phyloP scores from a whole-genome alignment of 2,329 filamentous ascomycete species.

The Exophiala lecanii-corni region DNA sequence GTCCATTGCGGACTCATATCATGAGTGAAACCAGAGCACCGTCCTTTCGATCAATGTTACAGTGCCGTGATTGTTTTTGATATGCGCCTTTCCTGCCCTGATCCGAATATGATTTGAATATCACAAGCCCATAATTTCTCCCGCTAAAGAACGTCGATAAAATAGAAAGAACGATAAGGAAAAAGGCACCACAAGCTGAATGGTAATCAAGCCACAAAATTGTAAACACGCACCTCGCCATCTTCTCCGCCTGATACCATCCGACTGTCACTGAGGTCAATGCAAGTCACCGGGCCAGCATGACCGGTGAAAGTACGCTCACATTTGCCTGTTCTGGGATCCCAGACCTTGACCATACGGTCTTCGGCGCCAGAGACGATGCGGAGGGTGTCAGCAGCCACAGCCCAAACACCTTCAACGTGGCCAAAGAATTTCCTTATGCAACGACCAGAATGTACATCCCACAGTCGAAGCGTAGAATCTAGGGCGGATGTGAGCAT shows the following conservation, averaged over 20 bases:
- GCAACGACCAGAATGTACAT: conserved; percentile 74
- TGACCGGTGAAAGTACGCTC: conserved; percentile 91
- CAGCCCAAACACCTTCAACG: conserved; percentile 90
- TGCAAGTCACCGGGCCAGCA: conserved; percentile 84
- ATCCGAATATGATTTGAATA: too few species aligned
- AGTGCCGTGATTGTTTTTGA: too few species aligned
- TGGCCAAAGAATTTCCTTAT: conserved; percentile 94
- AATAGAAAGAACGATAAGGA: too few species aligned
- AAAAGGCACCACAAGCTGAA: too few species aligned
- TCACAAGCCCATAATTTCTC: too few species aligned
- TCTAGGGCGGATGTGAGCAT: conserved; percentile 92
- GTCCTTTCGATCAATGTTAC: too few species aligned
- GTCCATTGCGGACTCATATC: too few species aligned
- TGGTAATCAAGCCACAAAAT: conserved; percentile 53
- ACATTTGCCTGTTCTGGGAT: conserved; percentile 83
- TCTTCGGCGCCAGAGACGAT: conserved; percentile 89
- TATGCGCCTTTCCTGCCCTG: too few species aligned
- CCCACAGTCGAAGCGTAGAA: conserved; percentile 88
- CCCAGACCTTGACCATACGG: conserved; percentile 94
- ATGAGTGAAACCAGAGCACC: too few species aligned
- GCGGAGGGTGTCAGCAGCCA: conserved; percentile 81
- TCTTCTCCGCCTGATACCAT: conserved; percentile 93
- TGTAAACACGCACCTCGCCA: conserved; percentile 81
- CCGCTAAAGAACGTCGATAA: too few species aligned
- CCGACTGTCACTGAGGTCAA: conserved; percentile 81